phyloP scores from a whole-genome alignment of 1,284 basidiomycete genomes.

The Marasmius tenuissimus region DNA sequence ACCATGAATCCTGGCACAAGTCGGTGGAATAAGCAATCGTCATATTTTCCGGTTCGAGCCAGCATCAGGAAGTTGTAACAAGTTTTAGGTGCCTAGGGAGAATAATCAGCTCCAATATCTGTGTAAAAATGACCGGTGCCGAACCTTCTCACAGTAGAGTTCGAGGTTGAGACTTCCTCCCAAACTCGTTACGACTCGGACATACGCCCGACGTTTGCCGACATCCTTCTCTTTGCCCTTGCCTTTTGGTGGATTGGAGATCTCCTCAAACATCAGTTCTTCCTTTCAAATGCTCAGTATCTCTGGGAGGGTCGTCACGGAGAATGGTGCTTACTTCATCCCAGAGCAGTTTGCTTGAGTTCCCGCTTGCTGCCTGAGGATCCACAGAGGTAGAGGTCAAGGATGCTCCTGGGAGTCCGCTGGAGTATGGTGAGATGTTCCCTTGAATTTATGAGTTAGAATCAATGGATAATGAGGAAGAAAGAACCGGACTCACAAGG shows the following conservation, averaged over 20 bases:
- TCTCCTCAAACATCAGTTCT: constrained; percentile 91
- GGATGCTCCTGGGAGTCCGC: constrained; percentile 88
- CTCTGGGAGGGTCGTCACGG: background rate
- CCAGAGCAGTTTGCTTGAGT: constrained; percentile 77
- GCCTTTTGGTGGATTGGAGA: constrained; percentile 72
- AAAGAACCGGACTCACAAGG: constrained; percentile 54
- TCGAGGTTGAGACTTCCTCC: constrained; percentile 90
- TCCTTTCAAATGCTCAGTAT: constrained; percentile 43
- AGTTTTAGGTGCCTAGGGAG: constrained; percentile 84
- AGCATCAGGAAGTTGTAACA: constrained; percentile 98
- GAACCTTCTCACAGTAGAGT: constrained; percentile 86
- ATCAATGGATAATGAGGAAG: background rate
- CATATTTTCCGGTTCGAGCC: constrained; percentile 87
- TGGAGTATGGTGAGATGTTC: constrained; percentile 91
- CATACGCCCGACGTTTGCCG: constrained; percentile 86
- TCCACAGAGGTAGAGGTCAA: constrained; percentile 92
- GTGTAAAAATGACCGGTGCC: background rate
- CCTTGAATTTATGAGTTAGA: constrained; percentile 43
- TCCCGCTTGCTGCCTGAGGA: constrained; percentile 60
- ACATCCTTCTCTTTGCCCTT: constrained; percentile 92
- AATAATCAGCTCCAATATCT: background rate
- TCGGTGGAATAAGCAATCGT: constrained; percentile 88
- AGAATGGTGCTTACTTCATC: constrained; percentile 63
- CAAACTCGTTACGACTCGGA: constrained; percentile 87
- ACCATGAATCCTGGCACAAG: constrained; percentile 98